A percentile compares a stretch with the other conserved stretches of the same genome.
Conservation (phyloP, 768 basidiomycete genomes). For the Strobilomyces confusus region DNA sequence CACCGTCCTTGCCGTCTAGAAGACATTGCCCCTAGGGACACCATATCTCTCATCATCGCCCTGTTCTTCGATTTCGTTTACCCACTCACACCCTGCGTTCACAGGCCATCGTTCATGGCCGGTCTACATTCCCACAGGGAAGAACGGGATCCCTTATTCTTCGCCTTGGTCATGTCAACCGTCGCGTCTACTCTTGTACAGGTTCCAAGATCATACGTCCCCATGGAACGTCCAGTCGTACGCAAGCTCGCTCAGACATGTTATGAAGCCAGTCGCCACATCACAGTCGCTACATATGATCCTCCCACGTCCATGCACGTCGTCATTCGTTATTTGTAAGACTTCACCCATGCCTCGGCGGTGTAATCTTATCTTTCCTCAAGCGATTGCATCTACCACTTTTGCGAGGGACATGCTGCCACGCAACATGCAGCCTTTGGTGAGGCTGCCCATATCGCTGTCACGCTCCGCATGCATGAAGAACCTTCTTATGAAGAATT, state of each 20-base stretch:
- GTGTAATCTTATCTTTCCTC: conserved; percentile 8
- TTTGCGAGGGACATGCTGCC: conserved; percentile 84
- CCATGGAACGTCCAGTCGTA: conserved; percentile 82
- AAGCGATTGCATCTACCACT: conserved; percentile 87
- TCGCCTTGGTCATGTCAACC: conserved; percentile 85
- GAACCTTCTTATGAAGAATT: conserved; percentile 78
- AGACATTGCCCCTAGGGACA: conserved; percentile 77
- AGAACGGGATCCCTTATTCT: conserved; percentile 87
- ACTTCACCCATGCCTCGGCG: conserved; percentile 9
- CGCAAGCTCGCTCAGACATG: conserved; percentile 78
- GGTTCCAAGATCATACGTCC: conserved; percentile 82
- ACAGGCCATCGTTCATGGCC: conserved; percentile 90
- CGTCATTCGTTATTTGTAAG: conserved; percentile 86
- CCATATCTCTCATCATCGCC: conserved; percentile 75
- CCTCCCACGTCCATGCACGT: conserved; percentile 82
- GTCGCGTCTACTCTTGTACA: conserved; percentile 86
- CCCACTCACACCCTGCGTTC: conserved; percentile 85
- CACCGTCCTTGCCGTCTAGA: conserved; percentile 76
- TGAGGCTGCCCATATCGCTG: conserved; percentile 80
- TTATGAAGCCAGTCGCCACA: conserved; percentile 77
- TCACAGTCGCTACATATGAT: conserved; percentile 76
- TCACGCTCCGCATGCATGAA: conserved; percentile 82
- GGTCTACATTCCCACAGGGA: conserved; percentile 77
- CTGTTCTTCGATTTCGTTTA: conserved; percentile 95
- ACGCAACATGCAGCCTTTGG: conserved; percentile 87